These are phyloP conservation scores for Metschnikowia kunwiensis DNA, from an alignment of 805 yeast genomes.

Conservation along the genomic window DNA sequence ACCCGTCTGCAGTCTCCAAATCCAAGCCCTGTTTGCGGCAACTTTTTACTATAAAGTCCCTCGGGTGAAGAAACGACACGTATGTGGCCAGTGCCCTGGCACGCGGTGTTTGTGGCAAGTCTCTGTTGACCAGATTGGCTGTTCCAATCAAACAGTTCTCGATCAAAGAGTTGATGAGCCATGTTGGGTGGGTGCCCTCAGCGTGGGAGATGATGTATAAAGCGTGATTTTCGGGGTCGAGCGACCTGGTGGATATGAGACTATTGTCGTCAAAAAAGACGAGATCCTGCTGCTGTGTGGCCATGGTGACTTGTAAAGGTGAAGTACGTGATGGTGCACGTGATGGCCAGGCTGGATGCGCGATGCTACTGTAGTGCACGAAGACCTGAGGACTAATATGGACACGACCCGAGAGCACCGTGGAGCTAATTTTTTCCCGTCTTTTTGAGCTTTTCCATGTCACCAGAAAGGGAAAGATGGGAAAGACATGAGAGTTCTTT, in stretches of 20 bases:
- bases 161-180: constrained; percentile 57
- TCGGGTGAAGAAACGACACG: constrained; percentile 34
- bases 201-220: constrained; percentile 31
- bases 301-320: too few relatives aligned
- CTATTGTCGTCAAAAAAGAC: constrained; percentile 50
- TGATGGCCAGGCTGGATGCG: too few relatives aligned
- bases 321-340: too few relatives aligned
- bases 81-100: constrained; percentile 30
- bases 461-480: too few relatives aligned
- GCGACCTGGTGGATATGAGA: constrained; percentile 32
- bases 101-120: constrained; percentile 15
- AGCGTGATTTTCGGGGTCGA: constrained; percentile 15
- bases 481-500: too few relatives aligned
- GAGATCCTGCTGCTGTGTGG: constrained; percentile 57
- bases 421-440: too few relatives aligned
- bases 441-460: too few relatives aligned
- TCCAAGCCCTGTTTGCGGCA: constrained; percentile 42
- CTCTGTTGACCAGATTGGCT: constrained; percentile 38
- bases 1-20: constrained; percentile 22
- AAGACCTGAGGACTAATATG: too few relatives aligned
- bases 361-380: too few relatives aligned
- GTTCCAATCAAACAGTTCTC: constrained; percentile 52
- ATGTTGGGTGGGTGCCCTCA: constrained; percentile 57
- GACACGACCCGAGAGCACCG: too few relatives aligned
- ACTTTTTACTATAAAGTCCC: constrained; percentile 32